Conservation (phyloP, 2,329 filamentous ascomycete genomes). For the Nigrograna mackinnonii region DNA sequence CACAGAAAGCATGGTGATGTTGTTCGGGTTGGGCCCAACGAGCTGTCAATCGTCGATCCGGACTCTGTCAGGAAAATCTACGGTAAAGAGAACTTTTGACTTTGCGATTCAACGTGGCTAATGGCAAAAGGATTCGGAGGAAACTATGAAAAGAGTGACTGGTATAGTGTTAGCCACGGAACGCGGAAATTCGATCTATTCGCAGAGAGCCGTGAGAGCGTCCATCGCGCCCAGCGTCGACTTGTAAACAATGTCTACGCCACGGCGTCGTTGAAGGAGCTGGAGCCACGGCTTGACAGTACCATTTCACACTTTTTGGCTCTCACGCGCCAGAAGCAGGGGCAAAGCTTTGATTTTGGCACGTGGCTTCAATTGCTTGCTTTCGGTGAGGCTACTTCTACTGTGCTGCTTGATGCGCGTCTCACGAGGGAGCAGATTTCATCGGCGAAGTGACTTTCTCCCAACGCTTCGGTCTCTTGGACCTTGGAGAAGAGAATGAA, state of each 20-base stretch:
- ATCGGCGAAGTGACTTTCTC: constrained; percentile 44
- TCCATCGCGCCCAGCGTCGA: constrained; percentile 40
- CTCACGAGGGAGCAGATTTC: constrained; percentile 40
- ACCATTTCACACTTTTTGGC: constrained; percentile 33
- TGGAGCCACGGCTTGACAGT: constrained; percentile 43
- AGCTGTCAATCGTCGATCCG: too few species aligned
- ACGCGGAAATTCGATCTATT: constrained; percentile 45
- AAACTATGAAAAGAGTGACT: constrained; percentile 42
- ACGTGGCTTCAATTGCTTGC: constrained; percentile 45
- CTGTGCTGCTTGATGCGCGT: too few species aligned
- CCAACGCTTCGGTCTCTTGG: constrained; percentile 42
- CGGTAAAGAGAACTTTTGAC: too few species aligned
- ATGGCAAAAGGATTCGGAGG: constrained; percentile 35
- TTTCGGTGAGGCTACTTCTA: too few species aligned
- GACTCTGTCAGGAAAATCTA: too few species aligned
- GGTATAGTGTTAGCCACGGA: constrained; percentile 45
- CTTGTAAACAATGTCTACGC: constrained; percentile 41
- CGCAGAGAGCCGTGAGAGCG: constrained; percentile 35
- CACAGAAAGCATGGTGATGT: too few species aligned
- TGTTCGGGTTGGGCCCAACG: too few species aligned
- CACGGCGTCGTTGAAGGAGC: constrained; percentile 39
- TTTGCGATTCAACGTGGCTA: too few species aligned
- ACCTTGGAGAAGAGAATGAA: constrained; percentile 35
- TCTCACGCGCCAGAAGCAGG: too few species aligned
- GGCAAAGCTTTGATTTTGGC: constrained; percentile 35